Base-by-base conservation (phyloP, 2,329 filamentous ascomycete genomes). In the Calonectria henricotiae region DNA sequence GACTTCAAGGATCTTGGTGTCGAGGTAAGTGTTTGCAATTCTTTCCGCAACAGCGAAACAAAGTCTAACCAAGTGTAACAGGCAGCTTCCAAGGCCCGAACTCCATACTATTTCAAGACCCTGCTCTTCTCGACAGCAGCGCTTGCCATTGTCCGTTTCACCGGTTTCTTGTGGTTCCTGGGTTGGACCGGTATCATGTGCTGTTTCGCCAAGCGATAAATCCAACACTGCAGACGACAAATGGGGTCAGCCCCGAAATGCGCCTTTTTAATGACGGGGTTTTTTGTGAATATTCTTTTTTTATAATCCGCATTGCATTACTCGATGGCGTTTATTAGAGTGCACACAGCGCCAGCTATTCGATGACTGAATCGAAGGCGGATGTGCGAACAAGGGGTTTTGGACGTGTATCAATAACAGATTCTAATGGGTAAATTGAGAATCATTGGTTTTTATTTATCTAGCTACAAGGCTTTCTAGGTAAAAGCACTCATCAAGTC, bases 111-210 rank as follows among this genome's bases (percentile, higher is more conserved):
- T 51, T 76, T 76, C 69, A 68, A 73, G 46, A 62, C 73, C 17
- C 72, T 76, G 27, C 75, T 76, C 1, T 76, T 76, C 64, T 49
- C 75, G 46, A 76, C 75, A 49, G 75, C 73, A 65, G 73, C 73
- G 25, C 73, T 76, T 35, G 75, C 75, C 11, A 64, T 76, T 37
- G 54, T 76, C 23, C 75, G 75, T n/a, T 76, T 76, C 49, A 63
- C 70, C 9, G 75, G 75, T 25, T 76, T 76, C 68, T 70, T 76
- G 37, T 76, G 75, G 75, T 76, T 73, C 67, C 70, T 76, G 35
- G 75, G 75, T 41, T 69, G 68, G 65, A 76, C 75, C 30, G 62
- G 75, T n/a, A 76, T 76, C 32, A 76, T 76, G 75, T 76, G 75
- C 49, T 76, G 75, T 62, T 70, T 76, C 65, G 68, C 73, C 8